phyloP scores from a whole-genome alignment of 2,329 filamentous ascomycete species.

The Sporothrix curviconia region DNA sequence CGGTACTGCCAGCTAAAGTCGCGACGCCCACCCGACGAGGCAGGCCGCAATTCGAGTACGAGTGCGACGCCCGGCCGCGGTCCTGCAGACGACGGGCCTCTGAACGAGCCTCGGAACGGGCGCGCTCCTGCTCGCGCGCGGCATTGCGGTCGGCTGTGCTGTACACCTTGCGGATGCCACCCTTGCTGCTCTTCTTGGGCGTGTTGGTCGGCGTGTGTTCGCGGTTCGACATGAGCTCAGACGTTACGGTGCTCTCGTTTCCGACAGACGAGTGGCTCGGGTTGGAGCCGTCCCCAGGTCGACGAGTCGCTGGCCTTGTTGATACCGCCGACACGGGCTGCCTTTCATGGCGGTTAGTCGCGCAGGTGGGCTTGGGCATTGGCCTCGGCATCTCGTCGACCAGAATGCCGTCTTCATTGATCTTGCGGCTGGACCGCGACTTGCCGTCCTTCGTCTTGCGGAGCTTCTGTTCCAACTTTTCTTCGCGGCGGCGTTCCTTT shows the following conservation, averaged over 20 bases:
- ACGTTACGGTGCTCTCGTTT: slow-evolving; percentile 42
- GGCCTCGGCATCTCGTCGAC: slow-evolving; percentile 57
- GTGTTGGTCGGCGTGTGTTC: slow-evolving; percentile 51
- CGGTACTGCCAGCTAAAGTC: slow-evolving; percentile 51
- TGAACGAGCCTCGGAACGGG: slow-evolving; percentile 49
- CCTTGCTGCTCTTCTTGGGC: slow-evolving; percentile 33
- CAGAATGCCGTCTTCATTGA: slow-evolving; percentile 54
- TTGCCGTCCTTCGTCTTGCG: slow-evolving; percentile 39
- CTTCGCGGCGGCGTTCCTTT: slow-evolving; percentile 33
- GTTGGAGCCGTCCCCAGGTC: slow-evolving; percentile 67
- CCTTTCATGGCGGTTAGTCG: slow-evolving; percentile 77
- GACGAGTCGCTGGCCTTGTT: slow-evolving; percentile 77
- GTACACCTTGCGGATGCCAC: slow-evolving; percentile 56
- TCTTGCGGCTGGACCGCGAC: slow-evolving; percentile 34
- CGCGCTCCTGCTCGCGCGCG: slow-evolving; percentile 45
- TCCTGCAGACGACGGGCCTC: slow-evolving; percentile 52
- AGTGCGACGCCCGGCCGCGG: slow-evolving; percentile 34
- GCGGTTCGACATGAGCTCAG: slow-evolving; percentile 54
- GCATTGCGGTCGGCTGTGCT: slow-evolving; percentile 50
- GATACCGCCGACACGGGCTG: slow-evolving; percentile 80
- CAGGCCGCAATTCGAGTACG: background rate
- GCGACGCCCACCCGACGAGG: slow-evolving; percentile 27
- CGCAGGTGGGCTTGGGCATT: slow-evolving; percentile 63
- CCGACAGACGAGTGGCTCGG: slow-evolving; percentile 50
- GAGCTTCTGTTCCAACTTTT: slow-evolving; percentile 26